Evolutionary conservation across 495 filamentous ascomycete genomes (phyloP).

Genomic region (Astrothelium macrocarpum): DNA sequence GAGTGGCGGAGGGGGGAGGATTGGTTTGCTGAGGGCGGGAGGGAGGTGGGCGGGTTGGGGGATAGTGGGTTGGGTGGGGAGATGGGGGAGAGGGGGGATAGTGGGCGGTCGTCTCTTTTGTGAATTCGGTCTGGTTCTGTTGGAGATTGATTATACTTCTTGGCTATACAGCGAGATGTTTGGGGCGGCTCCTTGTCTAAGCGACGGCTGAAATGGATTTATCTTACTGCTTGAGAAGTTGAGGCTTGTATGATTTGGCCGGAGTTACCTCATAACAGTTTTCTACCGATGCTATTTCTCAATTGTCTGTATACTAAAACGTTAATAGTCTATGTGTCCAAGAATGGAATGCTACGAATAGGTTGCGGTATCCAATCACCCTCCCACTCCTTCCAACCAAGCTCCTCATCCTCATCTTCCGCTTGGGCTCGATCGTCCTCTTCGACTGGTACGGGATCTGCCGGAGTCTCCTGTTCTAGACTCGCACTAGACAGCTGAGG

Average conservation of each 20-base stretch:
- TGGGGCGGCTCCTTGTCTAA: no score
- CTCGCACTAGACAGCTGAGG: background rate
- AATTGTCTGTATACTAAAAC: no score
- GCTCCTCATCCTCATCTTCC: background rate
- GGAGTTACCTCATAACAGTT: no score
- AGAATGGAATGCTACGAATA: background rate
- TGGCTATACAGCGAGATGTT: no score
- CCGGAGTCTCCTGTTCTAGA: background rate
- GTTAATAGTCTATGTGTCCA: background rate
- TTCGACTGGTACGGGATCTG: background rate
- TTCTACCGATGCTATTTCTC: no score
- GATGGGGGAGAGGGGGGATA: background rate
- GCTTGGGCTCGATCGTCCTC: background rate
- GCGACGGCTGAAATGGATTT: no score
- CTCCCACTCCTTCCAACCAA: background rate
- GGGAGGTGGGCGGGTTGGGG: background rate
- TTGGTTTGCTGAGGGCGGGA: background rate
- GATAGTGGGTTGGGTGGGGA: background rate
- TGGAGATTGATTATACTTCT: no score
- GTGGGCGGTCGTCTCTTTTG: background rate
- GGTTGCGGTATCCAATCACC: background rate
- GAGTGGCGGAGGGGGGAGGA: constrained; percentile 45
- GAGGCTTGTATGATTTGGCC: no score
- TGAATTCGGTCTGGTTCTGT: background rate
- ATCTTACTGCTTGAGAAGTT: no score